Percentiles rank a stretch among this genome's conserved stretches.
Evolutionary conservation across 352 stramenopile genomes (phyloP).

Genomic region (Thraustochytrium striatum): DNA sequence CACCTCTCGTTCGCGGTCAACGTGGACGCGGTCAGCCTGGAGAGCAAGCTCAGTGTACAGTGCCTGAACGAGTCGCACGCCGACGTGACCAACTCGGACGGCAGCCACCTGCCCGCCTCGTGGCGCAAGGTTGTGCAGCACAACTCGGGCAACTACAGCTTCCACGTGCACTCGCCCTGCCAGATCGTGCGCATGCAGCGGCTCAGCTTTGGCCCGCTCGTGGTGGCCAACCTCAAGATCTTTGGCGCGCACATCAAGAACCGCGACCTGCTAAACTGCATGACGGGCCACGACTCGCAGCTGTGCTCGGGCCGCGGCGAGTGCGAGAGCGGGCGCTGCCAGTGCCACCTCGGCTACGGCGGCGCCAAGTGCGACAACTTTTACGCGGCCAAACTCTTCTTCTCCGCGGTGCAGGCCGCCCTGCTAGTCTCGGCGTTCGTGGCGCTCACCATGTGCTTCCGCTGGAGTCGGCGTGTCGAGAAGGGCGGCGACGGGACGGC

Average conservation of each 20-base stretch:
- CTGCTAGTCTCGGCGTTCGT: not conserved
- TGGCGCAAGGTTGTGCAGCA: constrained; percentile 30
- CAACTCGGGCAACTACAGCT: constrained; percentile 8
- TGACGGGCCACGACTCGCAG: constrained; percentile 58
- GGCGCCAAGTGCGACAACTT: constrained; percentile 67
- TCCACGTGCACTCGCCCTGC: constrained; percentile 30
- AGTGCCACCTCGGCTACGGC: constrained; percentile 68
- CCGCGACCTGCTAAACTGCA: not conserved
- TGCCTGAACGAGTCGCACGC: not conserved
- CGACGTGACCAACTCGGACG: not conserved
- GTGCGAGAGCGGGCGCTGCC: constrained; percentile 71
- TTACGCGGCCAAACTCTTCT: not conserved
- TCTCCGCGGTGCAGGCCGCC: constrained; percentile 4
- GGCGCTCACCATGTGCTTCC: not conserved
- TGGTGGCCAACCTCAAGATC: not conserved
- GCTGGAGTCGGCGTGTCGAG: not conserved
- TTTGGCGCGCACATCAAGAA: constrained; percentile 35
- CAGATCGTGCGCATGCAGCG: constrained; percentile 23
- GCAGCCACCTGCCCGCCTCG: not conserved
- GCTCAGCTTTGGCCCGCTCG: constrained; percentile 31
- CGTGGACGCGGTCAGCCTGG: not conserved
- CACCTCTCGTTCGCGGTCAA: constrained; percentile 31
- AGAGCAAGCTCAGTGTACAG: constrained; percentile 20
- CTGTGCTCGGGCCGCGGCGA: constrained; percentile 73
- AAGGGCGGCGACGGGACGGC: not conserved